Evolutionary conservation across 805 yeast genomes (phyloP), one percentile per base, ranked within the genome.

Genomic region (Komagataella populi): DNA sequence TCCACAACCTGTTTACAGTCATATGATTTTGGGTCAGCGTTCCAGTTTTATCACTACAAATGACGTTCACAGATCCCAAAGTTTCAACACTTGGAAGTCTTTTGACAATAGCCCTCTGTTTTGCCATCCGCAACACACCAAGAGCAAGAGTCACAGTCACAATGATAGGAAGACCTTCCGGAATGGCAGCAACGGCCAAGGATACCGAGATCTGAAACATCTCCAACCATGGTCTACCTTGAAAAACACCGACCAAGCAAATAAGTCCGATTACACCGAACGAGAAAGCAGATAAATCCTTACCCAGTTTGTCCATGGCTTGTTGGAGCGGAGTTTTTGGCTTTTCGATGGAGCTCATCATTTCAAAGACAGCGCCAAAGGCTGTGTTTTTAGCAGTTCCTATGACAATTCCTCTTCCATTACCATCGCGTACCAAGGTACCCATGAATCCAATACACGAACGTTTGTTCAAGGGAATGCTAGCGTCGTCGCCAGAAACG

Each of bases 151-250:
- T 93, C 7, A 93, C 99, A 5, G 99, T 91, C 45, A 93, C 99
- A 64, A 93, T 93, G 60, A 93, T 93, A 0, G 99, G 99, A 57
- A 93, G 76, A 51, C 99, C 99, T 68, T 93, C 99, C 4, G 99
- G 99, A 59, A 93, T 93, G 3, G 99, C 99, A 49, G 99, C 99
- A 17, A 93, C 99, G 2, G 99, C 99, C 55, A 93, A 73, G 1
- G 97, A 89, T 7, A 93, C 99, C 1, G 96, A 87, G 53, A 93
- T 89, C 66, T 91, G 96, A 69, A 93, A 91, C 97, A 95, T 93
- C 56, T 93, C 98, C 53, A 93, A 75, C 96, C 97, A 90, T 7
- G 86, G 77, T 55, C 95, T 84, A 49, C 99, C 98, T 70, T 93
- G 96, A 48, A 87, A 53, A 18, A 93, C 74, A 53, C 99, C 99